Conservation (phyloP, 495 filamentous ascomycete genomes). For the Xylaria scruposa region DNA sequence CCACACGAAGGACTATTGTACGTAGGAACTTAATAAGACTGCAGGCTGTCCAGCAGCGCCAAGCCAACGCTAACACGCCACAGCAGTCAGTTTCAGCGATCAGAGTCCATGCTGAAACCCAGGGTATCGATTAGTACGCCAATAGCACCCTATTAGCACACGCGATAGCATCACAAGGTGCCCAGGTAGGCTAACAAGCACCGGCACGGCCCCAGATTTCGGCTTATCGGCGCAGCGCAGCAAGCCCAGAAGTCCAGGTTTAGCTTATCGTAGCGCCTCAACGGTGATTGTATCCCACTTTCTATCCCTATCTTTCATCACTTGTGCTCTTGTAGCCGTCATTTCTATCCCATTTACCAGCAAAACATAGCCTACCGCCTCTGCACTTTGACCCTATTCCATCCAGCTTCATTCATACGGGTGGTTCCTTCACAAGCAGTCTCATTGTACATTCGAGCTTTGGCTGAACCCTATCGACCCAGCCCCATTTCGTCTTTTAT, state of each 20-base stretch:
- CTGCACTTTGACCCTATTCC: background rate
- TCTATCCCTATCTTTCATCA: slow-evolving; percentile 9
- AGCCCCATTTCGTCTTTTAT: background rate
- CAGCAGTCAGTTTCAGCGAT: slow-evolving; percentile 12
- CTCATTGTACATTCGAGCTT: background rate
- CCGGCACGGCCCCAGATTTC: slow-evolving; percentile 17
- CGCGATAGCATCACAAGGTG: slow-evolving; percentile 17
- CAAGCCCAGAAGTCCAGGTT: background rate
- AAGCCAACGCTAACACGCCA: slow-evolving; percentile 21
- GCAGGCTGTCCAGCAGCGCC: slow-evolving; percentile 3
- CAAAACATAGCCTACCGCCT: background rate
- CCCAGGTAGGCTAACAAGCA: slow-evolving; percentile 7
- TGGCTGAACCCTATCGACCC: background rate
- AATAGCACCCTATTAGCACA: slow-evolving; percentile 13
- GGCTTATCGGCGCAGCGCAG: slow-evolving; percentile 15
- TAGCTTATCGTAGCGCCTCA: slow-evolving; percentile 20
- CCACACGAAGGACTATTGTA: no score
- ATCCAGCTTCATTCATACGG: background rate
- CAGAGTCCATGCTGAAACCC: slow-evolving; percentile 19
- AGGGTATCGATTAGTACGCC: background rate
- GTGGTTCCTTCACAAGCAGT: no score
- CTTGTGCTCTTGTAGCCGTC: slow-evolving; percentile 15
- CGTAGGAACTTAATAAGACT: background rate
- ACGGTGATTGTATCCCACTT: slow-evolving; percentile 15
- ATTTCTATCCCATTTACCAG: background rate